Base-by-base conservation (phyloP, 2,329 filamentous ascomycete species). In the Ustilaginoidea virens region DNA sequence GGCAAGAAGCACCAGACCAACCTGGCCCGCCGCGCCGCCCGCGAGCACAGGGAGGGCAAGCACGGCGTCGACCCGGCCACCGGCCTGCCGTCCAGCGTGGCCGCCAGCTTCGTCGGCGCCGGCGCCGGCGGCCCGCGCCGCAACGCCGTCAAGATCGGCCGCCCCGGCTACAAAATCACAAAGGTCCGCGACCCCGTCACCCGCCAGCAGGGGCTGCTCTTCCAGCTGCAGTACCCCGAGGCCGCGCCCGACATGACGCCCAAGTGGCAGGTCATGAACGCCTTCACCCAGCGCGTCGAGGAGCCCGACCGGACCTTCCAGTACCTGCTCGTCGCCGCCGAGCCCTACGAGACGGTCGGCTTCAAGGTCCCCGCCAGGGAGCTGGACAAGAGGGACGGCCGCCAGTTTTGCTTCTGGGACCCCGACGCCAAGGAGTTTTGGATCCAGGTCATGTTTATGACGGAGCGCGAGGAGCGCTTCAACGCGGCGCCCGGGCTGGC, bases 1-100 rank as follows among this genome's bases (percentile, higher is more conserved):
- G 90, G 90, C 33, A 83, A 90, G 51, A 98, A 98, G 61, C 90
- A 98, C 60, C 90, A 98, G 61, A 96, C 90, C 35, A 98, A 98
- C 58, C 74, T 98, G 29, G 90, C 90, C 17, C 78, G 90, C 7
- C 82, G 90, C 47, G 90, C 87, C 6, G 90, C 90, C n/a, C 77
- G 86, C 46, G 90, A 98, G 56, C 80, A 92, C 51, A 83, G 86
- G 51, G 81, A 96, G 45, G 85, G 85, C 28, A 77, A 78, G 35
- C 65, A 66, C 22, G 67, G 78, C 35, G 59, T 79, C 41, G 74
- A 79, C 47, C 69, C 72, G 13, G 61, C 78, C 30, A 79, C 74
- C 7, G 75, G 73, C 27, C 53, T 81, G 22, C 80, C 83, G 7
- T 66, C 78, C 2, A 81, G 80, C 27, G 76, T 92, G 46, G 72